Conservation (phyloP, 2,329 filamentous ascomycete genomes). For the Elsinoe ampelina region DNA sequence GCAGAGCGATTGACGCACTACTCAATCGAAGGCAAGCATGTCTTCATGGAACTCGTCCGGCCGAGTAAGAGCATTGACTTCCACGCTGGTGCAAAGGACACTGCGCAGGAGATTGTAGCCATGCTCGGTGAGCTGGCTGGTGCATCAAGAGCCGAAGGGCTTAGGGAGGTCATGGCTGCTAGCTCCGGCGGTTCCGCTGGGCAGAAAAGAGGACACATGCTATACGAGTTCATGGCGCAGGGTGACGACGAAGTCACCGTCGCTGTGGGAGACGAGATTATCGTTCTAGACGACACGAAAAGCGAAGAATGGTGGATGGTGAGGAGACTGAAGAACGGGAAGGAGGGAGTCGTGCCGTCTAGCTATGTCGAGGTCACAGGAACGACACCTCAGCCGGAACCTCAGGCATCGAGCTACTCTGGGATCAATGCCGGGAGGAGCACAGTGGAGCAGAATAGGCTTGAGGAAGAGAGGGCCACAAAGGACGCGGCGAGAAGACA, state of each 20-base stretch:
- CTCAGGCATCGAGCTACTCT: slow-evolving; percentile 31
- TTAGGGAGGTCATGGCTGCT: slow-evolving; percentile 79
- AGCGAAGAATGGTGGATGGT: slow-evolving; percentile 99
- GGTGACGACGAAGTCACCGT: slow-evolving; percentile 96
- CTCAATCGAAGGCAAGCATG: slow-evolving; percentile 94
- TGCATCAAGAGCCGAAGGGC: slow-evolving; percentile 68
- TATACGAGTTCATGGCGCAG: slow-evolving; percentile 96
- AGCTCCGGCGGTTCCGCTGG: slow-evolving; percentile 52
- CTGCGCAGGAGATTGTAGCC: slow-evolving; percentile 83
- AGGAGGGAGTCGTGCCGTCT: slow-evolving; percentile 91
- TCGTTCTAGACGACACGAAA: slow-evolving; percentile 79
- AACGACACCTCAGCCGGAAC: slow-evolving; percentile 40
- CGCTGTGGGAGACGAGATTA: slow-evolving; percentile 77
- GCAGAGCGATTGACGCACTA: slow-evolving; percentile 96
- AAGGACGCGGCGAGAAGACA: slow-evolving; percentile 64
- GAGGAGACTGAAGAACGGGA: slow-evolving; percentile 77
- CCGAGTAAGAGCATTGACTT: slow-evolving; percentile 95
- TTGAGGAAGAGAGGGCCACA: slow-evolving; percentile 75
- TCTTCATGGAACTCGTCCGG: slow-evolving; percentile 85
- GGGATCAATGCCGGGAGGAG: slow-evolving; percentile 55
- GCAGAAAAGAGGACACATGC: slow-evolving; percentile 73
- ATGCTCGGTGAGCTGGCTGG: slow-evolving; percentile 84
- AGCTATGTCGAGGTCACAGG: slow-evolving; percentile 90
- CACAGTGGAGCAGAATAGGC: slow-evolving; percentile 63
- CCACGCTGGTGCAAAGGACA: slow-evolving; percentile 94